These are phyloP conservation scores for Globisporangium parvum DNA, from an alignment of 352 stramenopile genomes.

Conservation along the genomic window DNA sequence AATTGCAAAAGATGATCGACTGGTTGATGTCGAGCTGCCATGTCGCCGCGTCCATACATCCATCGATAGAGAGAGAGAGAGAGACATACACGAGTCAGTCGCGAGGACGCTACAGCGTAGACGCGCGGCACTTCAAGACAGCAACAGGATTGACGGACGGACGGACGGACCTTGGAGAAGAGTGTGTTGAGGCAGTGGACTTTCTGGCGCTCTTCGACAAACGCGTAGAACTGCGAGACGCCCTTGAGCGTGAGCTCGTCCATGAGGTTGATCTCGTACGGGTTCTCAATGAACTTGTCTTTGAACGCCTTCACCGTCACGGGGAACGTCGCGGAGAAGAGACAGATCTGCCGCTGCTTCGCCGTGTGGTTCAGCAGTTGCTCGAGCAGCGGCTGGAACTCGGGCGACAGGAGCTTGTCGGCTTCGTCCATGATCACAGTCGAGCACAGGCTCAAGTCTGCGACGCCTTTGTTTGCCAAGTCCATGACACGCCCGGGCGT, in stretches of 20 bases:
- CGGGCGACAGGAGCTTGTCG: constrained; percentile 98
- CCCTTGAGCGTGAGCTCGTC: constrained; percentile 98
- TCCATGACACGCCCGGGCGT: constrained; percentile 98
- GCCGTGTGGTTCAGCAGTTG: constrained; percentile 94
- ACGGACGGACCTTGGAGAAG: constrained; percentile 86
- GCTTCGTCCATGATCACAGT: constrained; percentile 99
- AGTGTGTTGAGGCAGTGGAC: constrained; percentile 99
- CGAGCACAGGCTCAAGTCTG: constrained; percentile 94
- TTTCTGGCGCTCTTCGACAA: constrained; percentile 99
- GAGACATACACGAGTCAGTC: too few species aligned
- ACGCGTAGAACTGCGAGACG: constrained; percentile 99
- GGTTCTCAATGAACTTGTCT: constrained; percentile 96
- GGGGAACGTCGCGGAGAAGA: constrained; percentile 99
- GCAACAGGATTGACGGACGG: too few species aligned
- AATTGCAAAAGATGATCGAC: constrained; percentile 99
- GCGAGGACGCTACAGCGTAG: too few species aligned
- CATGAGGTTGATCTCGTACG: constrained; percentile 99
- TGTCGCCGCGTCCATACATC: neutral
- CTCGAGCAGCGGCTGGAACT: constrained; percentile 98
- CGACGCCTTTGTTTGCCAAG: constrained; percentile 97
- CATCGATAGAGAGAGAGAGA: too few species aligned
- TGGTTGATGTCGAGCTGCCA: constrained; percentile 98
- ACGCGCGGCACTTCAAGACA: neutral
- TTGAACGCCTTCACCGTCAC: constrained; percentile 99
- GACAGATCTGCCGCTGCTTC: constrained; percentile 96